phyloP scores from a whole-genome alignment of 306 rosid species.

The Fagus sylvatica region DNA sequence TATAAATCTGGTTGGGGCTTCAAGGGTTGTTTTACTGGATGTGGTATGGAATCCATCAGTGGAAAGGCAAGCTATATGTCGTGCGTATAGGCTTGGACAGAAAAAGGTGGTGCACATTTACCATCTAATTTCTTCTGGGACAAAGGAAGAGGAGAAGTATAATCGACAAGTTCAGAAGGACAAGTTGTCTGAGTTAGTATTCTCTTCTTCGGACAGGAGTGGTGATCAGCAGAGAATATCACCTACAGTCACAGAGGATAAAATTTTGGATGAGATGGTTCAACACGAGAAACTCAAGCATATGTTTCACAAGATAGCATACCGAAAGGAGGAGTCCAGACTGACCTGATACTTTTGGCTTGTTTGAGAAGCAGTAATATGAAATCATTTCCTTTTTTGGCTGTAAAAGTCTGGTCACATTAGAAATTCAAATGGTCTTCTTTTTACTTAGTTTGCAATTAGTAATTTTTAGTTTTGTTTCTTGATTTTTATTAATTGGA shows the following conservation, averaged over 20 bases:
- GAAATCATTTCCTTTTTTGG: neutral
- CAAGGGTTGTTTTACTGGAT: constrained; percentile 72
- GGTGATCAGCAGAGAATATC: constrained; percentile 5
- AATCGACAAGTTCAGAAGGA: constrained; percentile 50
- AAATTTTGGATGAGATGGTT: constrained; percentile 51
- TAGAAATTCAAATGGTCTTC: no score
- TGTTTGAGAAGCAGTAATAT: neutral
- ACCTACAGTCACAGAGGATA: constrained; percentile 38
- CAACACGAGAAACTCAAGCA: constrained; percentile 29
- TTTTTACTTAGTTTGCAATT: neutral
- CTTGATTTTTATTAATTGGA: neutral
- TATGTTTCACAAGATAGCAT: constrained; percentile 34
- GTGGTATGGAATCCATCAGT: constrained; percentile 71
- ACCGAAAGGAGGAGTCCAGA: constrained; percentile 17
- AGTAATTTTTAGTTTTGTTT: neutral
- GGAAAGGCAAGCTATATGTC: constrained; percentile 64
- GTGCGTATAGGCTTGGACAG: constrained; percentile 72
- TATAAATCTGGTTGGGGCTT: constrained; percentile 66
- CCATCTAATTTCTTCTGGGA: constrained; percentile 51
- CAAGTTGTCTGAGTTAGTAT: constrained; percentile 48
- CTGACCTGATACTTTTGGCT: constrained; percentile 7
- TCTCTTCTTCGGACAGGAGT: constrained; percentile 28
- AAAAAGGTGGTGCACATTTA: constrained; percentile 48
- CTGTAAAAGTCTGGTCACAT: neutral
- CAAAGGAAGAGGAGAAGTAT: constrained; percentile 55